Conservation (phyloP, 73 alveolate genomes). For the Uronychia setigera region DNA sequence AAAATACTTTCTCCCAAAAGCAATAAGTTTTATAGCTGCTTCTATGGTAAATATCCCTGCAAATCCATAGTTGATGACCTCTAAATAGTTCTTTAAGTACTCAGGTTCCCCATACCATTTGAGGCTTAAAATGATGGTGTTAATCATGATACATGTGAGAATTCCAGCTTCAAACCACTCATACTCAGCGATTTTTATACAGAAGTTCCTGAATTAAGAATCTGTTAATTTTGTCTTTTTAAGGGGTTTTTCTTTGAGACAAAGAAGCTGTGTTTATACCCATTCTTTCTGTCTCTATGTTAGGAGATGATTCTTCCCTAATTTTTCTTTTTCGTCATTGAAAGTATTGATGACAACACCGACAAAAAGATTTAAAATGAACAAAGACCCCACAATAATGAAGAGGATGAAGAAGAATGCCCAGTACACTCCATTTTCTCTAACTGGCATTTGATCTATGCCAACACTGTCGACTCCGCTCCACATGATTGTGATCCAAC, state of each 20-base stretch:
- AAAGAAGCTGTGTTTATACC: slow-evolving; percentile 11
- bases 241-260: slow-evolving; percentile 16
- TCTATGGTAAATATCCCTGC: slow-evolving; percentile 90
- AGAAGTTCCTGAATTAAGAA: neutral
- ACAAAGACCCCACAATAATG: slow-evolving; percentile 54
- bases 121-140: slow-evolving; percentile 27
- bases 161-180: slow-evolving; percentile 21
- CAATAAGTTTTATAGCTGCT: slow-evolving; percentile 79
- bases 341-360: slow-evolving; percentile 60
- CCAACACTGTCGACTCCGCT: slow-evolving; percentile 45
- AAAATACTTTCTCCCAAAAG: slow-evolving; percentile 85
- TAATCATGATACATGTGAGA: slow-evolving; percentile 18
- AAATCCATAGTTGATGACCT: slow-evolving; percentile 70
- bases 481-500: slow-evolving; percentile 60
- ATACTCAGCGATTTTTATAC: slow-evolving; percentile 13
- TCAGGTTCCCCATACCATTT: slow-evolving; percentile 22
- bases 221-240: neutral
- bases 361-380: slow-evolving; percentile 58
- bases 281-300: slow-evolving; percentile 16
- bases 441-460: slow-evolving; percentile 24
- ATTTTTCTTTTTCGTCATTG: slow-evolving; percentile 71
- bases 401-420: slow-evolving; percentile 49
- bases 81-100: slow-evolving; percentile 38
- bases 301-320: slow-evolving; percentile 44
- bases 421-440: slow-evolving; percentile 28